Evolutionary conservation across 2,329 filamentous ascomycete genomes (phyloP), one percentile per base, ranked within the genome.

Genomic region (Bipolaris oryzae): DNA sequence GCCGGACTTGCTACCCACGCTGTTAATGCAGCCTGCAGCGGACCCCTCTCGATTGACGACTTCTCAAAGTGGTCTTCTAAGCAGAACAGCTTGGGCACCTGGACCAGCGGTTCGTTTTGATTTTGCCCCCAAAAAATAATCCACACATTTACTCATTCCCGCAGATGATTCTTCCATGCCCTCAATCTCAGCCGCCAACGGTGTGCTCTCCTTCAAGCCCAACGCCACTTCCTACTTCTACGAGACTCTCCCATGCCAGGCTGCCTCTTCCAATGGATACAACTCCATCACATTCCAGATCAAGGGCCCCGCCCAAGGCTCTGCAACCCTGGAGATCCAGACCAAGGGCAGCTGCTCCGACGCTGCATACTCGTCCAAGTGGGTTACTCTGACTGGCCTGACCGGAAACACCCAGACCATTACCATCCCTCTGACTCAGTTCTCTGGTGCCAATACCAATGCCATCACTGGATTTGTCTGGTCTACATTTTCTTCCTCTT

Each of bases 141-240:
- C 3, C 28, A 13, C 5, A 9, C 2, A 6, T 28, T n/a, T 18
- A 10, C 67, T 69, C 45, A 71, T 49, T 18, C 13, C 5, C 33
- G 1, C 58, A 84, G 82, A 85, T 61, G 83, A 85, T 73, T 78
- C 74, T 13, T 75, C 77, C 55, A 83, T 82, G 76, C 74, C 72
- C 60, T 70, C 78, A 66, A 68, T 81, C 68, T 75, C 73, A 42
- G 78, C 74, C 33, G 73, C 73, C 13, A 72, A 72, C 13, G 79
- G 79, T 44, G 77, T 80, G 28, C 76, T 85, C 20, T 78, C 77
- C 7, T 82, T 85, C 71, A 80, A 77, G n/a, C 80, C 81, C 31
- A 81, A 78, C 58, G 64, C 75, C 15, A 66, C 62, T 23, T 80
- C 81, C 11, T 85, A 85, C 73, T 84, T 83, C 60, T 85, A 85